Evolutionary conservation across 2,329 filamentous ascomycete genomes (phyloP).

Genomic region (Diaporthe sp.): DNA sequence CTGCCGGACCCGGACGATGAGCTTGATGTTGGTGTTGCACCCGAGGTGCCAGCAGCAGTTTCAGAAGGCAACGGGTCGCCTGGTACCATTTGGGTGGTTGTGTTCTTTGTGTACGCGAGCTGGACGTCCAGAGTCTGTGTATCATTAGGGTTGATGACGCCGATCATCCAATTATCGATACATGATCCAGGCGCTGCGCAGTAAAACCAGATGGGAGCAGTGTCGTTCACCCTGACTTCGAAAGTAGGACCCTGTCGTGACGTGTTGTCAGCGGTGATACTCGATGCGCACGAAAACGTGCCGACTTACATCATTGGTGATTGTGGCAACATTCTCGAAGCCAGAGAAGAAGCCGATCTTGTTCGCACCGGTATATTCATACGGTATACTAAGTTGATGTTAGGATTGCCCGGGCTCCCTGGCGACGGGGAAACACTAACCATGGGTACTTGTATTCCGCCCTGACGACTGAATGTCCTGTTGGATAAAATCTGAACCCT

Average conservation of each 20-base stretch:
- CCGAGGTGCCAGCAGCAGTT: constrained; percentile 47
- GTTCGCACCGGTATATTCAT: constrained; percentile 64
- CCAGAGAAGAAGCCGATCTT: constrained; percentile 69
- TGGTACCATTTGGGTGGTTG: constrained; percentile 68
- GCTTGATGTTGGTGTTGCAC: constrained; percentile 34
- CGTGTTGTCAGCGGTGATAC: constrained; percentile 23
- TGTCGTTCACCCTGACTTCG: constrained; percentile 68
- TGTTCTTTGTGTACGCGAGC: constrained; percentile 60
- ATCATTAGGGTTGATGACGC: constrained; percentile 77
- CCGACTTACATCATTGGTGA: constrained; percentile 59
- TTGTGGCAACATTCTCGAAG: constrained; percentile 59
- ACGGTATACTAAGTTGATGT: constrained; percentile 61
- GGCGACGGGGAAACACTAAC: background rate
- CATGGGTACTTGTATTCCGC: constrained; percentile 73
- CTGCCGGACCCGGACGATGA: constrained; percentile 36
- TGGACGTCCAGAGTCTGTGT: constrained; percentile 64
- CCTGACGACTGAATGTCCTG: constrained; percentile 74
- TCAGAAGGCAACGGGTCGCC: constrained; percentile 68
- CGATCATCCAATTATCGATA: constrained; percentile 77
- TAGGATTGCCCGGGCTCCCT: background rate
- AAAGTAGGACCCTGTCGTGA: constrained; percentile 56
- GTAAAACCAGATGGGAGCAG: constrained; percentile 77
- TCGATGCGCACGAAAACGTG: constrained; percentile 44
- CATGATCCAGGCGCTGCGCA: constrained; percentile 79
- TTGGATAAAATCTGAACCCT: constrained; percentile 74